A percentile compares a stretch with the other conserved stretches of the same genome.
Conservation (phyloP, 257 asterid genomes). For the Fraxinus cuspidata region DNA sequence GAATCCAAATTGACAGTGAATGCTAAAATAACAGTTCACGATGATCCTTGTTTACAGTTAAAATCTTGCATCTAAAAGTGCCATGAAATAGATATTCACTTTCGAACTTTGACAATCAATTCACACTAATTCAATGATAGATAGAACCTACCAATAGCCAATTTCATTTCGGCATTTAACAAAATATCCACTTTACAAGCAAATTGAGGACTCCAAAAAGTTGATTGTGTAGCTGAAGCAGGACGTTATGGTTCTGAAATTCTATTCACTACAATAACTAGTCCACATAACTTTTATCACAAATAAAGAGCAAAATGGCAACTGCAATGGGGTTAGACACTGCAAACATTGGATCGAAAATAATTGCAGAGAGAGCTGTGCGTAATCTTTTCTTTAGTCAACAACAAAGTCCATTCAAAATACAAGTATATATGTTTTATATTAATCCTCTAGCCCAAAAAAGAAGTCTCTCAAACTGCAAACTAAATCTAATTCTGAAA, state of each 20-base stretch:
- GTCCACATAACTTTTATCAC: background rate
- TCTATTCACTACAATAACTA: background rate
- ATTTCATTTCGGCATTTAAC: background rate
- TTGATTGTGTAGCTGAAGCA: background rate
- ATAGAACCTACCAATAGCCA: constrained; percentile 1
- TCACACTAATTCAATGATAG: constrained; percentile 1
- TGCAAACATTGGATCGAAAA: constrained; percentile 1
- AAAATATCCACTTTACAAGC: background rate
- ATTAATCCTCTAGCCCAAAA: background rate
- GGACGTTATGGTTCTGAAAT: background rate
- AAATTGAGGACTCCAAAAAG: constrained; percentile 12
- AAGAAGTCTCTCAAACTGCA: background rate
- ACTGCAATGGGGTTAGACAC: background rate
- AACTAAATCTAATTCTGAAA: constrained; percentile 13
- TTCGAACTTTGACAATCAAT: background rate
- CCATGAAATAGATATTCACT: constrained; percentile 8
- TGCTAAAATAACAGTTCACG: constrained; percentile 4
- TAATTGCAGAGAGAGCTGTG: constrained; percentile 3
- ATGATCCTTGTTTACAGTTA: background rate
- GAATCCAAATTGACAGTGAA: constrained; percentile 12
- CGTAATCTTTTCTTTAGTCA: background rate
- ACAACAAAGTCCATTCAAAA: background rate
- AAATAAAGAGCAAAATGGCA: background rate
- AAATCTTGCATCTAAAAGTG: background rate
- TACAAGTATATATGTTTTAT: background rate